Percentiles rank a stretch among this genome's conserved stretches.
phyloP scores from a whole-genome alignment of 2,329 filamentous ascomycete species.

The Chaetoscypha palmicola region DNA sequence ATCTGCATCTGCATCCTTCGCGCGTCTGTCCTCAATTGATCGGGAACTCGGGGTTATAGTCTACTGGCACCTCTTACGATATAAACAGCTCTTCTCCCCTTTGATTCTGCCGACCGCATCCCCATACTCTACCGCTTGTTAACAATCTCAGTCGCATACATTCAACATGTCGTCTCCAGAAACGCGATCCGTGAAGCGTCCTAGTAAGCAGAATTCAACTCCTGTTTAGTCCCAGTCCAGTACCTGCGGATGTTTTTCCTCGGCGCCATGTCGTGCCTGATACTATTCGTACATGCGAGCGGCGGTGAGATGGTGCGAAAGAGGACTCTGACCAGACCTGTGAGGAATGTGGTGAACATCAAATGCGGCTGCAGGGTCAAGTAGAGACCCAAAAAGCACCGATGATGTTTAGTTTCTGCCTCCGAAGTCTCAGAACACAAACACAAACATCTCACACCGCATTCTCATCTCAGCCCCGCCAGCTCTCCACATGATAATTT shows the following conservation, averaged over 20 bases:
- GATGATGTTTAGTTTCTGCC: neutral
- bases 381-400: neutral
- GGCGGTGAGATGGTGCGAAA: too few relatives aligned
- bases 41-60: too few relatives aligned
- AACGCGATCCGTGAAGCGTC: constrained; percentile 25
- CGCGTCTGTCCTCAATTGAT: too few relatives aligned
- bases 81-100: too few relatives aligned
- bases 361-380: neutral
- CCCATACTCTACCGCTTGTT: constrained; percentile 6
- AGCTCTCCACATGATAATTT: neutral
- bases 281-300: too few relatives aligned
- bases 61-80: too few relatives aligned
- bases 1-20: too few relatives aligned
- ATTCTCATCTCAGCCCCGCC: neutral
- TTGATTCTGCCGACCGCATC: constrained; percentile 7
- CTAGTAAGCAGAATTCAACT: constrained; percentile 23
- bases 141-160: neutral
- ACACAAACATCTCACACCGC: neutral
- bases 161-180: constrained; percentile 25
- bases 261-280: neutral
- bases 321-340: neutral
- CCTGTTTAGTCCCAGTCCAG: neutral
- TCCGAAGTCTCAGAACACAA: neutral
- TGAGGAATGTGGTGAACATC: neutral
- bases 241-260: neutral